Percentiles rank a stretch among this genome's conserved stretches.
Evolutionary conservation across 768 basidiomycete species (phyloP).

Genomic region (Rhodocollybia butyracea): DNA sequence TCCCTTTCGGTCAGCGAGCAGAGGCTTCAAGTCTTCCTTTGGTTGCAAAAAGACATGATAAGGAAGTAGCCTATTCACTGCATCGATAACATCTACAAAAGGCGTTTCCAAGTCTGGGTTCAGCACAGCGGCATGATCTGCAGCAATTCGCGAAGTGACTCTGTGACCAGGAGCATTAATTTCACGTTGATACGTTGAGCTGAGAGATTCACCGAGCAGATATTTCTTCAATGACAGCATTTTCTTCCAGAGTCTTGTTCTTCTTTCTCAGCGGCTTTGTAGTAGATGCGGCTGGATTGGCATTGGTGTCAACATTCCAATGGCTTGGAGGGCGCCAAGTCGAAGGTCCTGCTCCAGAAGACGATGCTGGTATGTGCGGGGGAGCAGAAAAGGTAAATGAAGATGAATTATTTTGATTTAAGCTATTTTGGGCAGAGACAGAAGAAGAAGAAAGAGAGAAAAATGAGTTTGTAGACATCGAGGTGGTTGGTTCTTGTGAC

Average conservation of each 20-base stretch:
- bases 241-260: constrained; percentile 49
- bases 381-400: not conserved
- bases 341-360: constrained; percentile 1
- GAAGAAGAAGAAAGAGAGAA: constrained; percentile 8
- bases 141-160: constrained; percentile 49
- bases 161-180: constrained; percentile 27
- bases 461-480: constrained; percentile 4
- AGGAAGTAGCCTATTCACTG: constrained; percentile 67
- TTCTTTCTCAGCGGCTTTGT: constrained; percentile 24
- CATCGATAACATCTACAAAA: constrained; percentile 61
- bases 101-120: constrained; percentile 70
- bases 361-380: not conserved
- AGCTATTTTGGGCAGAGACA: not conserved
- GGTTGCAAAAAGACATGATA: constrained; percentile 83
- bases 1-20: constrained; percentile 56
- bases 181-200: constrained; percentile 2
- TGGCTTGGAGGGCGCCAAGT: constrained; percentile 7
- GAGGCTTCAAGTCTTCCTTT: constrained; percentile 51
- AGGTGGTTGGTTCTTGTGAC: not conserved
- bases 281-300: not conserved
- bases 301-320: constrained; percentile 1
- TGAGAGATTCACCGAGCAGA: constrained; percentile 42
- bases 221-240: constrained; percentile 41
- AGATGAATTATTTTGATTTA: not conserved
- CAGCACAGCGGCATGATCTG: constrained; percentile 59